Evolutionary conservation across 2,329 filamentous ascomycete genomes (phyloP), one percentile per base, ranked within the genome.

Genomic region (Eurotiales sp.): DNA sequence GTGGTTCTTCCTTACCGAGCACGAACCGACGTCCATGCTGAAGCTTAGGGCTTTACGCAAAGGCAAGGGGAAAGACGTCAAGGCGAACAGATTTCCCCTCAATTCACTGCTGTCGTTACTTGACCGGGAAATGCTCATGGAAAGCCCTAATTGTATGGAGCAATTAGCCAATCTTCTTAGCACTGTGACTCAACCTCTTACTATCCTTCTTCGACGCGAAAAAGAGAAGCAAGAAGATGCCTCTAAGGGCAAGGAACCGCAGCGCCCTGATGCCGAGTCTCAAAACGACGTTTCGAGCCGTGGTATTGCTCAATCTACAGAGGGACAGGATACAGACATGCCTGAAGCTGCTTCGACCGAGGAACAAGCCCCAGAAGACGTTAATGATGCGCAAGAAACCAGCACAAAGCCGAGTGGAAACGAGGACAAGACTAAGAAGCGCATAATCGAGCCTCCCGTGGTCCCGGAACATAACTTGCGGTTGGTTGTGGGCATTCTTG

Each of bases 111-210:
- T 99, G 42, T 86, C 84, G 55, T 79, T 99, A 4, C 79, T 99
- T 19, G 93, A 97, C 65, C 87, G 93, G n/a, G 88, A 90, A 58
- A 77, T 97, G 55, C 91, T 99, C 57, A 95, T 96, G 73, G 93
- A 99, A 71, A 99, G 90, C 71, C 91, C 92, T n/a, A 80, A 85
- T 6, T 92, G 96, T 51, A 97, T 99, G 91, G 92, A 96, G 61
- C 86, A 90, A 56, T 79, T 99, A 22, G 93, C 93, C 2, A 85
- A 86, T 57, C 76, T 99, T 25, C 79, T 99, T 22, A 92, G 90
- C 67, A 86, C 87, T 58, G 90, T 97, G 51, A 99, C 93, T 0
- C 79, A 87, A 51, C 93, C 93, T 10, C 78, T 99, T 22, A 88
- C 88, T 56, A 83, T 86, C 27, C 76, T 95, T 21, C 84, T 95